Evolutionary conservation across 2,329 filamentous ascomycete genomes (phyloP), one percentile per base, ranked within the genome.

Genomic region (Penicillium sp.): DNA sequence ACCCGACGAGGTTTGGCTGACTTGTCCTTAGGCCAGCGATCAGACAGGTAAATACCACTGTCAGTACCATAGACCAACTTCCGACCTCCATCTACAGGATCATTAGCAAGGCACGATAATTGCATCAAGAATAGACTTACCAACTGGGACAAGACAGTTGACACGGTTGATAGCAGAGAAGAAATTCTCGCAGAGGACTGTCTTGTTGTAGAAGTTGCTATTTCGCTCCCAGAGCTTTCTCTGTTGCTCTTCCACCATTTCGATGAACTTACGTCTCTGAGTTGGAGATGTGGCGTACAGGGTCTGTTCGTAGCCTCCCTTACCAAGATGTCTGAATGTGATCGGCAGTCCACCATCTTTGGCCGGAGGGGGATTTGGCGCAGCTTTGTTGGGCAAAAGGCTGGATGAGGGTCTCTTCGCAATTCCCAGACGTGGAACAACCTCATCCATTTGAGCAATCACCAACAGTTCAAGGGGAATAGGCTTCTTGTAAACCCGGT

Each of bases 61-160:
- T 99, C 95, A 16, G 95, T 99, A 56, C 93, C 95, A 69, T 93
- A 93, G 49, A 98, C 89, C 64, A 99, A 78, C 77, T 99, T 99
- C 52, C 95, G 87, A 22, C 95, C 95, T 68, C 95, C 95, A 78
- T 99, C 93, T 91, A 33, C 10, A 55, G 14, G 56, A 49, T 56
- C n/a, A 49, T 68, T 57, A 69, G 59, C 42, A 63, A 52, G 9
- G 33, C 35, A 31, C 45, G 26, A 43, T 29, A n/a, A 9, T 29
- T 29, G 51, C 48, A 26, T 21, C 26, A 9, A 16, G 4, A 8
- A 14, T 33, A 37, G 11, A 77, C 87, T 74, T 82, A 92, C 90
- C 90, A 68, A 93, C 93, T 35, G 95, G 95, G 52, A 95, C 90
- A 66, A 96, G 90, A 72, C 95, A 96, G 71, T 97, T 98, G 73